Evolutionary conservation across 768 basidiomycete species (phyloP).

Genomic region (Tephrocybe sp.): DNA sequence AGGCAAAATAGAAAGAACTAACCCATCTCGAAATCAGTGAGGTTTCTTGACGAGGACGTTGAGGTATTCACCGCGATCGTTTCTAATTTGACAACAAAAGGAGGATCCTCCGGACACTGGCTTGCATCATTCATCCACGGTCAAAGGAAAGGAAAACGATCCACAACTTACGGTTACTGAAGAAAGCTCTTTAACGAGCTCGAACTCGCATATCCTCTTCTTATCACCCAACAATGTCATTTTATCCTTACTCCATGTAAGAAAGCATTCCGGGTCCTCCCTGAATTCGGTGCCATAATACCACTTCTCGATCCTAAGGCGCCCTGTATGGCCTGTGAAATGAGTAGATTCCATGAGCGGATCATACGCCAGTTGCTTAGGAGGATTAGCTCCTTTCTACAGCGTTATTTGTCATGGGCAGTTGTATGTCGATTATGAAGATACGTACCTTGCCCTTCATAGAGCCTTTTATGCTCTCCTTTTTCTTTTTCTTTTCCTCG

Average conservation of each 20-base stretch:
- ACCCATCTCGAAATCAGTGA: constrained; percentile 7
- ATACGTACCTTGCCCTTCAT: constrained; percentile 20
- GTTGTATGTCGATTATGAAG: not conserved
- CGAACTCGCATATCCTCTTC: not conserved
- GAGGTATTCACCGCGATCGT: not conserved
- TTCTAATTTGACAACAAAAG: not conserved
- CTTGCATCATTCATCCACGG: not conserved
- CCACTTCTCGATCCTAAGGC: not conserved
- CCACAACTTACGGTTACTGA: not conserved
- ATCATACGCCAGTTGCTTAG: not conserved
- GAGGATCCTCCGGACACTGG: constrained; percentile 1
- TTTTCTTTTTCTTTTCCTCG: not conserved
- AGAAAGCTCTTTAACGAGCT: not conserved
- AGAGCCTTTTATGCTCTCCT: constrained; percentile 2
- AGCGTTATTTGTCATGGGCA: not conserved
- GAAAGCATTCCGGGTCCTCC: not conserved
- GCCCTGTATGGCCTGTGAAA: not conserved
- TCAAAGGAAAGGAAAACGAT: not conserved
- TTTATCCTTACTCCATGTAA: not conserved
- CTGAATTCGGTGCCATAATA: not conserved
- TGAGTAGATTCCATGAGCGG: not conserved
- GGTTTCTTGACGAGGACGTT: not conserved
- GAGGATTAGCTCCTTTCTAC: not conserved
- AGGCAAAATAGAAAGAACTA: not conserved
- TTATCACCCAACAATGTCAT: not conserved